Evolutionary conservation across 257 asterid species (phyloP), one percentile per base, ranked within the genome.

Genomic region (Haberlea rhodopensis): DNA sequence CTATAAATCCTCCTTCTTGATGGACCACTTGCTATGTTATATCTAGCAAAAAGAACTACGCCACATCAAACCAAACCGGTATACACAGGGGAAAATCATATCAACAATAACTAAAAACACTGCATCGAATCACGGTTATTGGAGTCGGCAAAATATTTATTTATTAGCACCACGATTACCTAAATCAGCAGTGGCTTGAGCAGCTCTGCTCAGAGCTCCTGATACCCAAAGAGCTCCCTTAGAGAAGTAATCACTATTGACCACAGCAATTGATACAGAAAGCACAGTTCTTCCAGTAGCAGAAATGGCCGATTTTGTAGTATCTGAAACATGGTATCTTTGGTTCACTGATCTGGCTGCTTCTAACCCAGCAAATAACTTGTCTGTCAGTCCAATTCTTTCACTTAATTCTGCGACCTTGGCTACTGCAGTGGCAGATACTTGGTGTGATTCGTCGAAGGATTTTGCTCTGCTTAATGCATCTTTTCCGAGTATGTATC

Each of bases 351-450:
- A 78, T 66, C 81, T 83, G 2, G 80, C 97, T 3, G 82, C 87
- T 75, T 86, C 99, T 3, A 90, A 85, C 69, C 97, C 95, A 0
- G 95, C 95, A 52, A 72, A 80, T 48, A 94, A 51, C 81, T 94
- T 94, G 25, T 87, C 84, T 0, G 99, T 81, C 40, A 94, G 76
- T 51, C 99, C 99, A 5, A 80, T 70, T 73, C 83, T 86, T 46
- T 83, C 94, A 18, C 95, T 86, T 70, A 94, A 53, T 68, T 86
- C 97, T 13, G 97, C 90, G 45, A 90, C 95, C 75, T 84, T 87
- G 77, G 96, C 91, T n/a, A 76, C 88, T 67, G 99, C 97, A 59
- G 91, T 85, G 32, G 99, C 96, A 53, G 99, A 89, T 10, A 94
- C 87, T 60, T 73, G 87, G 73, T 87, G 94, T 34, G 98, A 91